phyloP scores from a whole-genome alignment of 768 basidiomycete species.

The Auricularia auricula-judae region DNA sequence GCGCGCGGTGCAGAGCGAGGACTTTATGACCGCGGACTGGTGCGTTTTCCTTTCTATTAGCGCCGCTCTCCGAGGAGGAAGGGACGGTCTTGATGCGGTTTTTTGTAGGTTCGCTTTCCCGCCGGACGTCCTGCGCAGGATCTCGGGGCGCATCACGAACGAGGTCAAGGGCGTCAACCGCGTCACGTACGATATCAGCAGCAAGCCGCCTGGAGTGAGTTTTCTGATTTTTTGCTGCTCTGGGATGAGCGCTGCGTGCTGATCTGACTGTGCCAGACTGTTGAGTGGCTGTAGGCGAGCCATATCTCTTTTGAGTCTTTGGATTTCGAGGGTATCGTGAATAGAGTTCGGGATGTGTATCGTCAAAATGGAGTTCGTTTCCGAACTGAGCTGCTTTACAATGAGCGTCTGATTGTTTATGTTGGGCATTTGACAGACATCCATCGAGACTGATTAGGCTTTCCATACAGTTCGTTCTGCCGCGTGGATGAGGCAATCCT shows the following conservation, averaged over 20 bases:
- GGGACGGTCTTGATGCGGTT: too few species aligned
- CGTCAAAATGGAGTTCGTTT: too few species aligned
- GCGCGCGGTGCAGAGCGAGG: constrained; percentile 93
- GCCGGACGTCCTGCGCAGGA: constrained; percentile 72
- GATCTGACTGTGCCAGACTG: constrained; percentile 13
- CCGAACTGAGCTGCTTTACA: too few species aligned
- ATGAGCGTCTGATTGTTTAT: too few species aligned
- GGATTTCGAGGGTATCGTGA: too few species aligned
- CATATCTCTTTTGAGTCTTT: too few species aligned
- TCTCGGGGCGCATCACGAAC: constrained; percentile 95
- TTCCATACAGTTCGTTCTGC: too few species aligned
- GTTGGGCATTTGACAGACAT: too few species aligned
- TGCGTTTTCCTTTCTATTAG: constrained; percentile 21
- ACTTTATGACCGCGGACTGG: constrained; percentile 99
- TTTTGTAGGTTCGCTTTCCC: constrained; percentile 88
- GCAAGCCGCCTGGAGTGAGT: constrained; percentile 87
- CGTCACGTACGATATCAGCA: constrained; percentile 92
- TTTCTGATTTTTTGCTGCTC: constrained; percentile 6
- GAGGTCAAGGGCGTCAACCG: constrained; percentile 95
- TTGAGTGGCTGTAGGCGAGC: constrained; percentile 19
- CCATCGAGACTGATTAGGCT: too few species aligned
- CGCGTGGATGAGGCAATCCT: too few species aligned
- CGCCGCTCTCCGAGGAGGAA: too few species aligned
- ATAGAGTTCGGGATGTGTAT: too few species aligned
- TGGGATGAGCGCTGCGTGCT: not conserved